A percentile compares a stretch with the other conserved stretches of the same genome.
Conservation (phyloP, 2,329 filamentous ascomycete species). For the Didymella sp. region DNA sequence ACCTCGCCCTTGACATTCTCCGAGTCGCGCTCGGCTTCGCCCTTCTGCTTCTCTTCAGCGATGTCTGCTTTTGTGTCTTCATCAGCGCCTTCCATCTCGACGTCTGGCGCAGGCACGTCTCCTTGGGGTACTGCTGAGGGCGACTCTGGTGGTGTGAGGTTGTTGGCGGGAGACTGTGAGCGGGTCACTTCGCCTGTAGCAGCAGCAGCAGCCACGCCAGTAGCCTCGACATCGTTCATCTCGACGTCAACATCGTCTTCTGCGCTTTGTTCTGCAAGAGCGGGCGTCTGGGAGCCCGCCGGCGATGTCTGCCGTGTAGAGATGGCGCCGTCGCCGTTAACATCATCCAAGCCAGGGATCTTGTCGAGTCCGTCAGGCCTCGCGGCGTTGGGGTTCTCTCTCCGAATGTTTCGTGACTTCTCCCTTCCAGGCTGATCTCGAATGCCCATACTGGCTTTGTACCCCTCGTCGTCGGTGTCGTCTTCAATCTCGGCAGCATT, state of each 20-base stretch:
- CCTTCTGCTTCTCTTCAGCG: constrained; percentile 34
- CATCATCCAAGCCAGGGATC: constrained; percentile 35
- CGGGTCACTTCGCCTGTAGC: constrained; percentile 23
- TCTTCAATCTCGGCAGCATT: constrained; percentile 75
- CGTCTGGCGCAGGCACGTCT: constrained; percentile 32
- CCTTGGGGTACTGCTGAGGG: constrained; percentile 23
- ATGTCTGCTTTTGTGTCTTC: constrained; percentile 30
- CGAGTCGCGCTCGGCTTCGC: constrained; percentile 36
- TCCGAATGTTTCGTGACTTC: constrained; percentile 64
- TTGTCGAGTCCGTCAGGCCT: constrained; percentile 38
- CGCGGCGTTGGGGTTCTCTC: constrained; percentile 61
- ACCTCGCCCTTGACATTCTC: constrained; percentile 45
- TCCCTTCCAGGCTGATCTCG: constrained; percentile 60
- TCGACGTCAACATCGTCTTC: constrained; percentile 49
- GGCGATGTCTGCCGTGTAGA: constrained; percentile 40
- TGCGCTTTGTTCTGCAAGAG: constrained; percentile 31
- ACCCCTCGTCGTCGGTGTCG: constrained; percentile 89
- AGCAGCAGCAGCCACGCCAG: constrained; percentile 21
- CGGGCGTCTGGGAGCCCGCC: constrained; percentile 39
- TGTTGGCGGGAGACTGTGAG: constrained; percentile 41
- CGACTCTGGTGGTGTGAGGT: constrained; percentile 48
- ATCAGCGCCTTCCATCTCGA: constrained; percentile 41
- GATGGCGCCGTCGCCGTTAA: constrained; percentile 43
- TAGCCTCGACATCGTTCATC: constrained; percentile 39
- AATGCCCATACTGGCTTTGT: constrained; percentile 74